Conservation (phyloP, 352 stramenopile species). For the Globisporangium abappressorium region DNA sequence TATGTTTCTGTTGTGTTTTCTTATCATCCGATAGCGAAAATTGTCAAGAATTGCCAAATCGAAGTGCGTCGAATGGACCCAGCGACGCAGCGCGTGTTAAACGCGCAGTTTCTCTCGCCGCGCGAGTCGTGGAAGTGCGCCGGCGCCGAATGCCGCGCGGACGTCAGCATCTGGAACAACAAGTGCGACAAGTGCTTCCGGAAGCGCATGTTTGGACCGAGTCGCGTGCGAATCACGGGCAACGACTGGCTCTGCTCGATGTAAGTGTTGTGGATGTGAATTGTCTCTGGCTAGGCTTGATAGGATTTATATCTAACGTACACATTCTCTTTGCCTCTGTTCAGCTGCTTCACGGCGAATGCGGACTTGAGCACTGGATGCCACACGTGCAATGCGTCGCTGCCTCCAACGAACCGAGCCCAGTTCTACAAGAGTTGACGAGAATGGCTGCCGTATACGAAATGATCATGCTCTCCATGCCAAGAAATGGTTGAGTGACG, state of each 20-base stretch:
- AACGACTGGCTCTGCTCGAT: constrained; percentile 70
- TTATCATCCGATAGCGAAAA: constrained; percentile 32
- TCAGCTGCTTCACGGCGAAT: constrained; percentile 55
- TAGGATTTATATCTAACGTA: not conserved
- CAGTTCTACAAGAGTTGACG: constrained; percentile 20
- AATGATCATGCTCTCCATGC: not conserved
- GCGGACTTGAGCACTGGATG: constrained; percentile 33
- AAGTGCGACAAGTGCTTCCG: constrained; percentile 45
- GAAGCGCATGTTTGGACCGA: constrained; percentile 51
- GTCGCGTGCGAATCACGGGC: constrained; percentile 37
- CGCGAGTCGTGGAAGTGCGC: constrained; percentile 59
- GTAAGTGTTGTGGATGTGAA: constrained; percentile 25
- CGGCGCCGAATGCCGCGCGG: constrained; percentile 32
- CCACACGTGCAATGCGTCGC: constrained; percentile 34
- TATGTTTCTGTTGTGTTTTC: not conserved
- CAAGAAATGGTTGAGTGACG: not conserved
- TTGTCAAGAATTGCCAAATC: constrained; percentile 59
- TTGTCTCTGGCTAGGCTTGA: not conserved
- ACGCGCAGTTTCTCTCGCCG: constrained; percentile 35
- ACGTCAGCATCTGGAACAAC: constrained; percentile 65
- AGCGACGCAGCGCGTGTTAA: constrained; percentile 43
- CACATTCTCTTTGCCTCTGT: not conserved
- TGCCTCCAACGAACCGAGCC: constrained; percentile 23
- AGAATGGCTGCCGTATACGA: not conserved
- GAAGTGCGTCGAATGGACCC: constrained; percentile 42